Evolutionary conservation across 768 basidiomycete species (phyloP), one percentile per base, ranked within the genome.

Genomic region (Daedaleopsis sinensis): DNA sequence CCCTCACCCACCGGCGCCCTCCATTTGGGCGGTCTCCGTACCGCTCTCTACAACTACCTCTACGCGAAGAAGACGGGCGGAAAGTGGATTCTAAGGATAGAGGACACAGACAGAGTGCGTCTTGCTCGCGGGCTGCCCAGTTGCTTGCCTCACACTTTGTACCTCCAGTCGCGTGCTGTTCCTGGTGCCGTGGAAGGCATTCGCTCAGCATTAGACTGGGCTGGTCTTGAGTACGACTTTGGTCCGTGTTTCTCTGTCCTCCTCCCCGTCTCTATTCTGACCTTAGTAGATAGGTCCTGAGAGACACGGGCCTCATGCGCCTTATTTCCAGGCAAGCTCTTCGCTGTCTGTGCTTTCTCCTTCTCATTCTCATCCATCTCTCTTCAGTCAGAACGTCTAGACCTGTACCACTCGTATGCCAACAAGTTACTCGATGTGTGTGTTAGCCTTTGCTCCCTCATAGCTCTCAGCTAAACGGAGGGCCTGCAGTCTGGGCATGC

Each of bases 1-100:
- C 97, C 97, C 1, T 98, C 97, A 1, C 97, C 97, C 1, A 99
- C 97, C 0, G 97, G 97, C 1, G 83, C 89, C 36, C 79, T 98
- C 5, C 97, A 99, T 73, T 86, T 99, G 1, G 97, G 97, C 0
- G 97, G 97, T 0, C 84, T 99, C 15, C 79, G 97, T 18, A 98
- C 96, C 57, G 97, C 96, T 0, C 78, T 99, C 2, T 96, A 94
- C 75, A 98, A 98, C 69, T 84, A 97, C 69, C 74, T 98, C 0
- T 88, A 89, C 58, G 92, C 96, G 10, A 83, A 82, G 67, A 93
- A 92, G 72, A 78, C 84, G 15, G 87, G 85, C 3, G 97, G 96
- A 2, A 89, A 89, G 68, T 97, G 94, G 93, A 84, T 98, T 39
- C 76, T 98, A 67, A 80, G 97, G 53, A 87, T 98, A 43, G 96